Percentiles rank a stretch among this genome's conserved stretches.
These are phyloP conservation scores for Suhomyces pyralidae DNA, from an alignment of 805 yeast genomes.

Conservation along the genomic window DNA sequence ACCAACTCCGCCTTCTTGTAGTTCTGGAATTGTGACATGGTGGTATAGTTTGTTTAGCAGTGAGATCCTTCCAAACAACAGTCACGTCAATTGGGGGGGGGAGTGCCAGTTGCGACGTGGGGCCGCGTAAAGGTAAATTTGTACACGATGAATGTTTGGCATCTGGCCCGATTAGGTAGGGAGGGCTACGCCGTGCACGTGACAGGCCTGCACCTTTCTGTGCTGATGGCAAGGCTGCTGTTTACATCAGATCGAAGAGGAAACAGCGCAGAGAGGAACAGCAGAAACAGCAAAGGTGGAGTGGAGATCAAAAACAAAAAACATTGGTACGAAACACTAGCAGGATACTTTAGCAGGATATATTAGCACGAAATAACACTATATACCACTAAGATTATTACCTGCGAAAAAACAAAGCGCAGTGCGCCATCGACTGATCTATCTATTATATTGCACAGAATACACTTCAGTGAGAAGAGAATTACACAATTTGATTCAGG, in stretches of 20 bases:
- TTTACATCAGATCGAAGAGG: background rate
- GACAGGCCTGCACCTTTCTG: background rate
- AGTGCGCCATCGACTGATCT: background rate
- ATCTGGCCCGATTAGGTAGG: background rate
- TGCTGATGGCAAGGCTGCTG: background rate
- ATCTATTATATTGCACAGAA: background rate
- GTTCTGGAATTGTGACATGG: slow-evolving; percentile 33
- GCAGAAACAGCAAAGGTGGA: too few species aligned
- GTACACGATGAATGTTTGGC: background rate
- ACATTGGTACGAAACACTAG: too few species aligned
- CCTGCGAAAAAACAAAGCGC: background rate
- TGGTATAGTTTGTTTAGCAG: background rate
- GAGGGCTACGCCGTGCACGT: background rate
- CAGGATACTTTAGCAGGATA: too few species aligned
- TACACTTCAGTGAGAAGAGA: background rate
- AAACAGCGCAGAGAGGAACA: background rate
- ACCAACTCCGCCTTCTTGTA: slow-evolving; percentile 42
- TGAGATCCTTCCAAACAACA: slow-evolving; percentile 3
- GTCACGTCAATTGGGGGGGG: slow-evolving; percentile 1
- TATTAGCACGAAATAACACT: background rate
- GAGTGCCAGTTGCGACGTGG: slow-evolving; percentile 1
- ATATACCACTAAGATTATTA: background rate
- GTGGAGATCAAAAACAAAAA: background rate
- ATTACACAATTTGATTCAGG: too few species aligned
- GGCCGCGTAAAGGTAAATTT: background rate